Evolutionary conservation across 495 filamentous ascomycete genomes (phyloP).

Genomic region (Staphylotrichum tortipilum): DNA sequence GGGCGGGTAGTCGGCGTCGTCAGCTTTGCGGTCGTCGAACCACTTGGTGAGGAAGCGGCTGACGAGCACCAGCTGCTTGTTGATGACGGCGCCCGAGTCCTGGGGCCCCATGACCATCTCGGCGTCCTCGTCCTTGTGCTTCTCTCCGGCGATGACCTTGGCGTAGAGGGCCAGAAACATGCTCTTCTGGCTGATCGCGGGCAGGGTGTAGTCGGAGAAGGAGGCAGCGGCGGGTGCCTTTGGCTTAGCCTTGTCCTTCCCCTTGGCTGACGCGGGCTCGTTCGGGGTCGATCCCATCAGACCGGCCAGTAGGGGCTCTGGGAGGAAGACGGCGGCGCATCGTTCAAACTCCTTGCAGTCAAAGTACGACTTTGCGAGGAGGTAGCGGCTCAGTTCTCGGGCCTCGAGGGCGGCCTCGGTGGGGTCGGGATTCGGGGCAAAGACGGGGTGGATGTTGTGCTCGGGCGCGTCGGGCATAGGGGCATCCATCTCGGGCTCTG

Average conservation of each 20-base stretch:
- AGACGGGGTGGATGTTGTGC: constrained; percentile 35
- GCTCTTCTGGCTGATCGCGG: constrained; percentile 69
- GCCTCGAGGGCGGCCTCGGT: constrained; percentile 70
- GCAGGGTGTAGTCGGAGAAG: constrained; percentile 17
- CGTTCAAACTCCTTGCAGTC: constrained; percentile 94
- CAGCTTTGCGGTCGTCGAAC: constrained; percentile 54
- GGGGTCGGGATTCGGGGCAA: constrained; percentile 45
- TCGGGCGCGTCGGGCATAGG: constrained; percentile 25
- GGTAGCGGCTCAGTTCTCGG: constrained; percentile 69
- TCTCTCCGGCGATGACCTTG: constrained; percentile 88
- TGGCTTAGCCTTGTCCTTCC: constrained; percentile 44
- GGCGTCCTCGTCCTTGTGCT: constrained; percentile 88
- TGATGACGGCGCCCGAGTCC: constrained; percentile 72
- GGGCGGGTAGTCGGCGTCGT: constrained; percentile 47
- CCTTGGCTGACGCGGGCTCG: constrained; percentile 42
- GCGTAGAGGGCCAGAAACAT: constrained; percentile 92
- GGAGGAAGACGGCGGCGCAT: constrained; percentile 83
- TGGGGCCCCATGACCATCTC: constrained; percentile 96
- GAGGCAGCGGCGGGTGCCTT: no score
- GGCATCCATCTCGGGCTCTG: constrained; percentile 31
- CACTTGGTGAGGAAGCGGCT: constrained; percentile 67
- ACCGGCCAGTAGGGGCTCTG: constrained; percentile 57
- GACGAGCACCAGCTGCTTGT: constrained; percentile 71
- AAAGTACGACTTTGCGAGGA: constrained; percentile 91
- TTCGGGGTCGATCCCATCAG: constrained; percentile 44